Conservation (phyloP, 2,329 filamentous ascomycete genomes). For the Teratosphaeria nubilosa region DNA sequence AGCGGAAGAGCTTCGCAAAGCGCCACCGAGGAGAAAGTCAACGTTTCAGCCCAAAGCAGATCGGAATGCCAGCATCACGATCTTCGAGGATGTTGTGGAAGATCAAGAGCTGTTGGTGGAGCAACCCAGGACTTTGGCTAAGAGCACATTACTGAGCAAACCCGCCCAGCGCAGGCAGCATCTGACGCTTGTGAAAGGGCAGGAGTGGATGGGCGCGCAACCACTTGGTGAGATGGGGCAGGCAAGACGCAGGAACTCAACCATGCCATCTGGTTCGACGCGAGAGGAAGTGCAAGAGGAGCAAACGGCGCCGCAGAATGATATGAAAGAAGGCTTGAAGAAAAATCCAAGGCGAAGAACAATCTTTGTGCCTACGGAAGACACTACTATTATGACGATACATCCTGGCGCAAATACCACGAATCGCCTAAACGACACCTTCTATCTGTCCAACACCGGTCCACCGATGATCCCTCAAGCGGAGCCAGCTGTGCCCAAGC, state of each 20-base stretch:
- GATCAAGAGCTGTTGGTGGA: constrained; percentile 13
- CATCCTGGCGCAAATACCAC: constrained; percentile 36
- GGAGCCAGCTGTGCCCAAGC: neutral
- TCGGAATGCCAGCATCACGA: constrained; percentile 12
- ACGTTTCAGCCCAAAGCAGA: constrained; percentile 12
- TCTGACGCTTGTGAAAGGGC: neutral
- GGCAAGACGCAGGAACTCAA: constrained; percentile 2
- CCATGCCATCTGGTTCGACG: neutral
- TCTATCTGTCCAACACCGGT: constrained; percentile 9
- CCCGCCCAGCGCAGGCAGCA: constrained; percentile 14
- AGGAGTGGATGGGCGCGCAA: constrained; percentile 5
- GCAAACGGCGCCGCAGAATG: neutral
- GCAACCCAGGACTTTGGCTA: constrained; percentile 3
- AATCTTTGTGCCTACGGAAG: constrained; percentile 42
- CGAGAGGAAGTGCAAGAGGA: neutral
- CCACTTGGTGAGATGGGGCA: constrained; percentile 4
- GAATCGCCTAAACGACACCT: constrained; percentile 23
- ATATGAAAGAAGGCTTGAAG: constrained; percentile 4
- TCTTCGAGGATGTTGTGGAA: constrained; percentile 26
- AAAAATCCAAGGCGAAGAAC: constrained; percentile 38
- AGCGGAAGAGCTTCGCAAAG: constrained; percentile 19
- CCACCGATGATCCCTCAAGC: neutral
- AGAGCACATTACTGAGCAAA: constrained; percentile 17
- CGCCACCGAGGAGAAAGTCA: constrained; percentile 16
- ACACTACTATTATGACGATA: constrained; percentile 43